phyloP scores from a whole-genome alignment of 176 grass and related monocot genomes.

The Oryza longistaminata region DNA sequence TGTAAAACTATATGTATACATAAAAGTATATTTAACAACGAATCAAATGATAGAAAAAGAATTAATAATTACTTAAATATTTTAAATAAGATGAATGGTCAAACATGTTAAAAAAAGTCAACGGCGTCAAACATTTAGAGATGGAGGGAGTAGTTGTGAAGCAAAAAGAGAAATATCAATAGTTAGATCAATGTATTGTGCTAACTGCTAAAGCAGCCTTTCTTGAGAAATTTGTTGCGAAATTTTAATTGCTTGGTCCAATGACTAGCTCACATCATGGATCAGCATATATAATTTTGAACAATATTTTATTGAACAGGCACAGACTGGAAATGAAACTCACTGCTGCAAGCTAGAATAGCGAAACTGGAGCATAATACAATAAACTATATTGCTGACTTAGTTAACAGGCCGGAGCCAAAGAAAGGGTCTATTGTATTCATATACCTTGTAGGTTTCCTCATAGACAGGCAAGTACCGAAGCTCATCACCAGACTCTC shows the following conservation, averaged over 20 bases:
- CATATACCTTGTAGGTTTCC: conserved; percentile 88
- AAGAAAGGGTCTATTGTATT: neutral
- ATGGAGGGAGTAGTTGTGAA: neutral
- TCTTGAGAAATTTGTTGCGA: conserved; percentile 2
- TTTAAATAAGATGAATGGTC: no score
- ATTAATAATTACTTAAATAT: no score
- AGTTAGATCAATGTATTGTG: conserved; percentile 10
- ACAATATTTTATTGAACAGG: neutral
- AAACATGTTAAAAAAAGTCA: no score
- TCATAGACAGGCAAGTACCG: conserved; percentile 90
- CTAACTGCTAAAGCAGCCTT: neutral
- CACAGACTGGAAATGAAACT: conserved; percentile 4
- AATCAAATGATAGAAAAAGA: no score
- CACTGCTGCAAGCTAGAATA: neutral
- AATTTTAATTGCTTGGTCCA: neutral
- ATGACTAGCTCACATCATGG: conserved; percentile 7
- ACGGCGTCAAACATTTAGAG: no score
- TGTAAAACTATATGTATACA: no score
- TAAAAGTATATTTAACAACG: no score
- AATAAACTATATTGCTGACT: neutral
- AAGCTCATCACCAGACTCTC: conserved; percentile 80
- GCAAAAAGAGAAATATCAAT: neutral
- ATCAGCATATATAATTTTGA: conserved; percentile 11
- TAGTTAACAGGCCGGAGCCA: neutral
- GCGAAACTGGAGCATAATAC: neutral